Conservation (phyloP, 331 rosid genomes). For the Dryas integrifolia region DNA sequence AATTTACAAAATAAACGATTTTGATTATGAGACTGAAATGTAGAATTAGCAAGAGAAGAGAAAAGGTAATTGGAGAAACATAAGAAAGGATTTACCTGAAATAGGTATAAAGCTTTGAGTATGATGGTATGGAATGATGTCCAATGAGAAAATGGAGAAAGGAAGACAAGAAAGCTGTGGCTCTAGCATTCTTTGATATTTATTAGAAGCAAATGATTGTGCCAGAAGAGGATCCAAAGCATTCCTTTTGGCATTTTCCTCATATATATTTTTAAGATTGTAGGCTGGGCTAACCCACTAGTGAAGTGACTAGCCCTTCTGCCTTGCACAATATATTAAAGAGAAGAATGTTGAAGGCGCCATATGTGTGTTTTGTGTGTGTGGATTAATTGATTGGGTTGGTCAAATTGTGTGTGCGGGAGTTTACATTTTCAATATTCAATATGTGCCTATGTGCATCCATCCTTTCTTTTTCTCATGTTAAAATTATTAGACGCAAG, state of each 20-base stretch:
- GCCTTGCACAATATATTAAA: too few species aligned
- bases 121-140: background rate
- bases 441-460: background rate
- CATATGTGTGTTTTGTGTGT: too few species aligned
- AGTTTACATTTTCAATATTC: background rate
- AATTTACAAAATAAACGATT: too few species aligned
- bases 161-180: background rate
- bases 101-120: background rate
- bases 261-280: background rate
- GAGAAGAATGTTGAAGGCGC: too few species aligned
- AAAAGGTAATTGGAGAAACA: too few species aligned
- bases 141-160: background rate
- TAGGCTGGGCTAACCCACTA: background rate
- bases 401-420: conserved; percentile 5
- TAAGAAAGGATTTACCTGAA: too few species aligned
- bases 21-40: too few species aligned
- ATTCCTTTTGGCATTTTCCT: background rate
- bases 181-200: background rate
- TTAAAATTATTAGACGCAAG: background rate
- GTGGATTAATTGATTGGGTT: background rate
- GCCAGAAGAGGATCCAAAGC: conserved; percentile 13
- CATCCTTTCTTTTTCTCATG: background rate
- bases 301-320: background rate
- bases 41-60: too few species aligned
- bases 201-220: background rate